These are phyloP conservation scores for Casuarina glauca DNA, from an alignment of 306 rosid species.

Conservation along the genomic window DNA sequence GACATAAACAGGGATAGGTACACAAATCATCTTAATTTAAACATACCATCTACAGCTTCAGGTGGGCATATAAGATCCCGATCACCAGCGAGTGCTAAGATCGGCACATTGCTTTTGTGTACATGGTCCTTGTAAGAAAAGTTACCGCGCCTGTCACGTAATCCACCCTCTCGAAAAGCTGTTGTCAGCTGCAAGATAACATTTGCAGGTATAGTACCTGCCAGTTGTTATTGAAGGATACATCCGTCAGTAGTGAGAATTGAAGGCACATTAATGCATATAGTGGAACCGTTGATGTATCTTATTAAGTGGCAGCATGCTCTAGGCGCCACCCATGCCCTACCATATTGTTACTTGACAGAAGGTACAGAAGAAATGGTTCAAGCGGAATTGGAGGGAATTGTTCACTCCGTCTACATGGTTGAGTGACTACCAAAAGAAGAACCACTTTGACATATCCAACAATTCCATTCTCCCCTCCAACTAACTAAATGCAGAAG, in stretches of 20 bases:
- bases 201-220: conserved; percentile 94
- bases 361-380: background rate
- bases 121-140: conserved; percentile 80
- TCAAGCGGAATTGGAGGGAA: background rate
- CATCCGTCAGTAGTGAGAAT: conserved; percentile 16
- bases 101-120: conserved; percentile 63
- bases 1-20: conserved; percentile 16
- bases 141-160: conserved; percentile 63
- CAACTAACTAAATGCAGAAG: background rate
- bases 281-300: background rate
- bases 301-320: background rate
- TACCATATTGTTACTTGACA: background rate
- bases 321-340: background rate
- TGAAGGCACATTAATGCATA: background rate
- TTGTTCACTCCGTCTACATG: background rate
- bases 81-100: conserved; percentile 94
- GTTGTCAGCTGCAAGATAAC: conserved; percentile 90
- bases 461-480: background rate
- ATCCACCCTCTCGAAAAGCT: conserved; percentile 87
- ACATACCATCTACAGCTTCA: conserved; percentile 90
- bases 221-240: conserved; percentile 28
- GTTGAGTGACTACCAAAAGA: background rate
- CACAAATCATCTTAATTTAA: conserved; percentile 20
- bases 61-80: conserved; percentile 95
- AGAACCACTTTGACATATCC: background rate